Percentiles rank a stretch among this genome's conserved stretches.
phyloP scores from a whole-genome alignment of 352 stramenopile genomes.

The Pythium graminicola region DNA sequence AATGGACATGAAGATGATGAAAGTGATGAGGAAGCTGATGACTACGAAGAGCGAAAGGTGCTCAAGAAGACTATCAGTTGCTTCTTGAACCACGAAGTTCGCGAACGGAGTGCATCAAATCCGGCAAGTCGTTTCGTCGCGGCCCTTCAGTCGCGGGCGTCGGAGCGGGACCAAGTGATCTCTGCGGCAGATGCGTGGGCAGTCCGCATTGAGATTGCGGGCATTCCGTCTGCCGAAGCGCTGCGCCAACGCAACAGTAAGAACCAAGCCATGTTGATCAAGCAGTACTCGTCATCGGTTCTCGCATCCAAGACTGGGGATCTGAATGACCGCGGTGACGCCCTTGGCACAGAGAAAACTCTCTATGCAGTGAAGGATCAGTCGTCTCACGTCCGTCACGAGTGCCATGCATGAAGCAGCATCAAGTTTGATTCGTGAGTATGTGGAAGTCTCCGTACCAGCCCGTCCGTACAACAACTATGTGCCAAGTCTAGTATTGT shows the following conservation, averaged over 20 bases:
- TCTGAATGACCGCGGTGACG: neutral
- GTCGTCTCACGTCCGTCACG: conserved; percentile 3
- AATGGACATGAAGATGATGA: conserved; percentile 24
- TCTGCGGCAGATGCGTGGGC: conserved; percentile 32
- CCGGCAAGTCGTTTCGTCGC: conserved; percentile 21
- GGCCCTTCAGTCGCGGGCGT: conserved; percentile 9
- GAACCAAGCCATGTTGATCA: conserved; percentile 17
- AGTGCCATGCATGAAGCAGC: conserved; percentile 10
- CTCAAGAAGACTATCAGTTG: conserved; percentile 53
- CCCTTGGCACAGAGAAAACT: neutral
- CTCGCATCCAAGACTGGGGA: neutral
- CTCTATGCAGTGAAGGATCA: conserved; percentile 6
- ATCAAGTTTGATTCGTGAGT: too few relatives aligned
- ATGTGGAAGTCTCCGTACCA: neutral
- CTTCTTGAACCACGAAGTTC: conserved; percentile 42
- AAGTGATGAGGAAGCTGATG: conserved; percentile 25
- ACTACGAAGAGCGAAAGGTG: conserved; percentile 42
- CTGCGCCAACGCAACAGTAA: conserved; percentile 15
- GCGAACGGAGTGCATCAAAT: conserved; percentile 32
- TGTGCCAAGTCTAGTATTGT: too few relatives aligned
- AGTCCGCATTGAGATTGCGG: conserved; percentile 55
- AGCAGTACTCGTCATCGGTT: conserved; percentile 10
- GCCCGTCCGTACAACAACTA: too few relatives aligned
- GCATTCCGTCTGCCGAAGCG: conserved; percentile 25
- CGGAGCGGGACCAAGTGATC: conserved; percentile 18